Conservation (phyloP, 2,329 filamentous ascomycete species). For the Talaromyces sp. region DNA sequence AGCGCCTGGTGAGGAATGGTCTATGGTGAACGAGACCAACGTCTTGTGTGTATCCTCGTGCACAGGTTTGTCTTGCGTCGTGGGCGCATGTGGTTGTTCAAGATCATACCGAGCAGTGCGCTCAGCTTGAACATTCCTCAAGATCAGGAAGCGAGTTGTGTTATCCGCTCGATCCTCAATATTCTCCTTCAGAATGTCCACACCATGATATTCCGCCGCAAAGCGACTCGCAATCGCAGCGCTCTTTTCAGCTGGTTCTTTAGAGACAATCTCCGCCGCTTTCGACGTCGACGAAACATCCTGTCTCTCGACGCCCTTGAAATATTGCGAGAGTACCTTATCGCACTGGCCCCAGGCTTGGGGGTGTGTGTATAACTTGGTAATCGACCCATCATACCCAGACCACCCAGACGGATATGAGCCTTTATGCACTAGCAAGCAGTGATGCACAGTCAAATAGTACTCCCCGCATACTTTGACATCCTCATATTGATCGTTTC, state of each 20-base stretch:
- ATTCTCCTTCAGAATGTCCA: conserved; percentile 65
- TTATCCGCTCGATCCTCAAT: conserved; percentile 53
- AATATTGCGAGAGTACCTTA: conserved; percentile 68
- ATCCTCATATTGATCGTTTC: conserved; percentile 63
- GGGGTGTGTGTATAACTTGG: conserved; percentile 85
- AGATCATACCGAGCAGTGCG: conserved; percentile 23
- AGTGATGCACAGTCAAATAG: conserved; percentile 88
- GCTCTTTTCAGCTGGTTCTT: conserved; percentile 59
- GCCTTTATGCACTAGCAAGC: conserved; percentile 62
- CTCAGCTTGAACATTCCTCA: conserved; percentile 40
- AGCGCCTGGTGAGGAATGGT: conserved; percentile 76
- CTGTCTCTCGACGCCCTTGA: conserved; percentile 75
- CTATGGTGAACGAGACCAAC: conserved; percentile 80
- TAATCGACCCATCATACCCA: conserved; percentile 60
- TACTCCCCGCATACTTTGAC: conserved; percentile 79
- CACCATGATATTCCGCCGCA: conserved; percentile 68
- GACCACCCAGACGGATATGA: conserved; percentile 23
- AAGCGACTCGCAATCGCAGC: conserved; percentile 79
- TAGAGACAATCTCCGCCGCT: conserved; percentile 74
- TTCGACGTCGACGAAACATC: conserved; percentile 85
- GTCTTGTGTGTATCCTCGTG: conserved; percentile 58
- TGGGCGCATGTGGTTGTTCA: conserved; percentile 17
- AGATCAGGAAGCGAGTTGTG: conserved; percentile 51
- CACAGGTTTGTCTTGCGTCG: neutral
- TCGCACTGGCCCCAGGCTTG: conserved; percentile 95